These are phyloP conservation scores for Coleophoma crateriformis DNA, from an alignment of 2,329 filamentous ascomycete genomes.

Conservation along the genomic window DNA sequence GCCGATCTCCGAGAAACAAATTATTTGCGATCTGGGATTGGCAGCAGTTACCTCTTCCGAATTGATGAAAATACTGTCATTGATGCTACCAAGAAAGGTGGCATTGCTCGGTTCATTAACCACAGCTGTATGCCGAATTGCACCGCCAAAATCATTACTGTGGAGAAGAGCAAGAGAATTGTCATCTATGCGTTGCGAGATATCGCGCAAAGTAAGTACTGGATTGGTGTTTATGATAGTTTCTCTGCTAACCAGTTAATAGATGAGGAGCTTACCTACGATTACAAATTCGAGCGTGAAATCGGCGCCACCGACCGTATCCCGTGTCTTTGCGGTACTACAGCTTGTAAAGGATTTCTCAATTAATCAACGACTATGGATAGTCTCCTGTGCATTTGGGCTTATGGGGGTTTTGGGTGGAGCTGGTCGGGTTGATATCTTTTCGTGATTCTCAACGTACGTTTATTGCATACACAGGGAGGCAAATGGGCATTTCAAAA, in stretches of 20 bases:
- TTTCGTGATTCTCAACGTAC: slow-evolving; percentile 7
- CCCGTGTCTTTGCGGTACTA: slow-evolving; percentile 92
- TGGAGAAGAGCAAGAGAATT: slow-evolving; percentile 95
- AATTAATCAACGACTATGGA: slow-evolving; percentile 55
- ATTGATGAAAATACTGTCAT: slow-evolving; percentile 98
- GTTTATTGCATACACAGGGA: slow-evolving; percentile 13
- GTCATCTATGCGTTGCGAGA: slow-evolving; percentile 97
- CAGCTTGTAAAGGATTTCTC: slow-evolving; percentile 97
- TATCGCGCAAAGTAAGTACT: slow-evolving; percentile 80
- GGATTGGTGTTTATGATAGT: not conserved
- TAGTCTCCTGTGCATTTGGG: not conserved
- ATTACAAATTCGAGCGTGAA: slow-evolving; percentile 99
- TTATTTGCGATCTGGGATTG: slow-evolving; percentile 94
- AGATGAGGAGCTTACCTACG: slow-evolving; percentile 99
- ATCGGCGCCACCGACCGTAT: slow-evolving; percentile 92
- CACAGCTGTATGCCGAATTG: slow-evolving; percentile 98
- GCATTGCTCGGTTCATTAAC: slow-evolving; percentile 98
- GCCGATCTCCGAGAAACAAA: slow-evolving; percentile 91
- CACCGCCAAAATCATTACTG: slow-evolving; percentile 98
- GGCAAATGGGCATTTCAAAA: slow-evolving; percentile 11
- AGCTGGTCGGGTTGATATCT: slow-evolving; percentile 1
- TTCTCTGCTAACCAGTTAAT: slow-evolving; percentile 11
- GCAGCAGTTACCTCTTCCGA: slow-evolving; percentile 94
- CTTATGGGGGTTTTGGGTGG: not conserved
- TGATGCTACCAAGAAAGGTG: slow-evolving; percentile 96